phyloP scores from a whole-genome alignment of 371 early-diverging fungal genomes.

The Phascolomyces articulosus region DNA sequence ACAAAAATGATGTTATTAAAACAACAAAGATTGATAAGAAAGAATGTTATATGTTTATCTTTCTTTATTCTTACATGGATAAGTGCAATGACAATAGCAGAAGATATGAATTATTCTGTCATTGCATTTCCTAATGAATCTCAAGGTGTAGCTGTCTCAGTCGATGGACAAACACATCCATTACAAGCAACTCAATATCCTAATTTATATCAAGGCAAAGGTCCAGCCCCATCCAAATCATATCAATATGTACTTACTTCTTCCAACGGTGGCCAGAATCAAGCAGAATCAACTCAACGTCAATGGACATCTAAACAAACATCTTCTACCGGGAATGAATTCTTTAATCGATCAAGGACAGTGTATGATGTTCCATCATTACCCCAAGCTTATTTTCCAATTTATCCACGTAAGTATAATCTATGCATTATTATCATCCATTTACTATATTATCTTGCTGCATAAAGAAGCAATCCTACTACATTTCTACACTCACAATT shows the following conservation, averaged over 20 bases:
- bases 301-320: constrained; percentile 34
- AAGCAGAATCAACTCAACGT: constrained; percentile 28
- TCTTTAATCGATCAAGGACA: constrained; percentile 47
- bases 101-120: constrained; percentile 38
- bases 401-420: constrained; percentile 40
- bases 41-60: neutral
- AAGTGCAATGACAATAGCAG: constrained; percentile 10
- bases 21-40: no score
- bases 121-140: constrained; percentile 37
- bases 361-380: constrained; percentile 43
- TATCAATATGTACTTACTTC: constrained; percentile 33
- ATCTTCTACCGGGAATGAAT: constrained; percentile 51
- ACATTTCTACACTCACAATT: no score
- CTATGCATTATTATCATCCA: no score
- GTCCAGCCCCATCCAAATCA: constrained; percentile 25
- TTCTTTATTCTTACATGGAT: neutral
- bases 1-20: no score
- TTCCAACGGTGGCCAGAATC: constrained; percentile 8
- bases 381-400: constrained; percentile 52
- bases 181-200: constrained; percentile 19
- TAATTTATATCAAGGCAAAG: constrained; percentile 34
- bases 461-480: no score
- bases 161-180: constrained; percentile 28
- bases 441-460: neutral
- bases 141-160: constrained; percentile 34